phyloP scores from a whole-genome alignment of 495 filamentous ascomycete genomes.

The Talaromyces stipitatus region DNA sequence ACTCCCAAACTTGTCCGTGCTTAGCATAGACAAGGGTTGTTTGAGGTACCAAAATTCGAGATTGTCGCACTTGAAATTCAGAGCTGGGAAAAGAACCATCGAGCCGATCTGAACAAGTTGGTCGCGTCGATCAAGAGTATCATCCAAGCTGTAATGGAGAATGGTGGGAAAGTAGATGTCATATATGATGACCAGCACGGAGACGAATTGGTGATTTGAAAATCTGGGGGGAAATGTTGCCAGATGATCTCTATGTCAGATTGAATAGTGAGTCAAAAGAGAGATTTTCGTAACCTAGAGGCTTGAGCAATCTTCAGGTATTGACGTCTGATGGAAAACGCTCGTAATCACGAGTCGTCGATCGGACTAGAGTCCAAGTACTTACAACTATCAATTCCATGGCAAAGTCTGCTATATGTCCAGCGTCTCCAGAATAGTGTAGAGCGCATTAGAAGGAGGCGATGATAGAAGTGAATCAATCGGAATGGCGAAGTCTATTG shows the following conservation, averaged over 20 bases:
- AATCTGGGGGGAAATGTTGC: not conserved
- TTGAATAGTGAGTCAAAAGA: too few relatives aligned
- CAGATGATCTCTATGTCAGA: not conserved
- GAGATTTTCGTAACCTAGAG: too few relatives aligned
- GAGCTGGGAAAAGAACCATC: conserved; percentile 31
- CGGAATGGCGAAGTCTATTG: not conserved
- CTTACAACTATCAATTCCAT: too few relatives aligned
- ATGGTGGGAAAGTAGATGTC: not conserved
- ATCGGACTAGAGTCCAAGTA: too few relatives aligned
- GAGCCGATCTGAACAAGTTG: conserved; percentile 23
- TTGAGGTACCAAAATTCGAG: conserved; percentile 26
- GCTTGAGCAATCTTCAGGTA: too few relatives aligned
- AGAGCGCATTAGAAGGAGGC: too few relatives aligned
- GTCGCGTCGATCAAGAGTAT: conserved; percentile 29
- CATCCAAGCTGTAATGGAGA: not conserved
- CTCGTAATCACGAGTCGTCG: too few relatives aligned
- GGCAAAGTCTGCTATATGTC: too few relatives aligned
- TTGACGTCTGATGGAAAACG: too few relatives aligned
- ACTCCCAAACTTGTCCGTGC: conserved; percentile 41
- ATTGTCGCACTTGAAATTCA: conserved; percentile 25
- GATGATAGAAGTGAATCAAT: not conserved
- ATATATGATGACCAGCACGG: not conserved
- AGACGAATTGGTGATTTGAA: not conserved
- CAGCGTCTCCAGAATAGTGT: too few relatives aligned
- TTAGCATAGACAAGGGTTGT: conserved; percentile 36